phyloP scores from a whole-genome alignment of 2,329 filamentous ascomycete species.

The Pezicula neosporulosa region DNA sequence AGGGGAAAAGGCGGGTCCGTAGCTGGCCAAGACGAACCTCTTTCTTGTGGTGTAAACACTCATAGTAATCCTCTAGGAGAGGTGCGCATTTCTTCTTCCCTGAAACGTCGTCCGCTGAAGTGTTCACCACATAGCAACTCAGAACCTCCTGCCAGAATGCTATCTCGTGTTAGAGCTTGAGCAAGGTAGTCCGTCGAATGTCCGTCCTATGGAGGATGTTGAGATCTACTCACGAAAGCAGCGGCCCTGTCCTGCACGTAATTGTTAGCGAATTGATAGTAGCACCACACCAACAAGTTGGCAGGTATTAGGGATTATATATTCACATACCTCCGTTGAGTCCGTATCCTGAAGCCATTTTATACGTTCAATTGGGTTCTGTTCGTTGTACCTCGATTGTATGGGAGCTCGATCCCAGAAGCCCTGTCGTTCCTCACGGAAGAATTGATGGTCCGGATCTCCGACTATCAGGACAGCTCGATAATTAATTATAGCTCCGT shows the following conservation, averaged over 20 bases:
- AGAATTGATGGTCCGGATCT: background rate
- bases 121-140: constrained; percentile 97
- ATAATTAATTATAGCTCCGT: background rate
- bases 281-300: background rate
- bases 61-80: constrained; percentile 93
- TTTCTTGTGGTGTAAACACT: constrained; percentile 98
- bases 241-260: background rate
- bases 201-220: constrained; percentile 41
- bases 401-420: constrained; percentile 16
- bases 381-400: constrained; percentile 8
- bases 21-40: constrained; percentile 61
- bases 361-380: constrained; percentile 21
- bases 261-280: background rate
- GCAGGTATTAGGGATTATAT: background rate
- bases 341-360: constrained; percentile 80
- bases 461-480: background rate
- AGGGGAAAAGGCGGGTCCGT: background rate
- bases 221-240: background rate
- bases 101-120: constrained; percentile 69
- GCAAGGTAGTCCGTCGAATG: background rate
- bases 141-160: constrained; percentile 99
- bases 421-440: background rate
- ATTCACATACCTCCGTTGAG: constrained; percentile 68
- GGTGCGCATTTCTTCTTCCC: constrained; percentile 86
- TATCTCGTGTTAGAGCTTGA: constrained; percentile 74